Evolutionary conservation across 208 protist species (phyloP).

Genomic region (Vickermania spadyakhi): DNA sequence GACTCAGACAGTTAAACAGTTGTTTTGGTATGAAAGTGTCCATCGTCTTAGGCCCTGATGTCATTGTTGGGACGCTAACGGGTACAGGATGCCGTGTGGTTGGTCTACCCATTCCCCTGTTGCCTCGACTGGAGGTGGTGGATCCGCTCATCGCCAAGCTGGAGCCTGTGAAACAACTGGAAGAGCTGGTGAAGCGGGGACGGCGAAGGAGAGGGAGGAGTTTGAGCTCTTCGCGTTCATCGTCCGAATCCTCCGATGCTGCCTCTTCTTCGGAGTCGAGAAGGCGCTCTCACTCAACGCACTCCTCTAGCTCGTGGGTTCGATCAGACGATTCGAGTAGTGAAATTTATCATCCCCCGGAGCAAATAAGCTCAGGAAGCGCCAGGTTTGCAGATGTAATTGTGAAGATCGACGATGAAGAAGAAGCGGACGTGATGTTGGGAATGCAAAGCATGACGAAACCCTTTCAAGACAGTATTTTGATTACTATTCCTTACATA

Average conservation of each 20-base stretch:
- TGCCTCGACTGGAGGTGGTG: constrained; percentile 51
- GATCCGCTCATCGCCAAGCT: constrained; percentile 44
- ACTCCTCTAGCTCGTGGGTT: neutral
- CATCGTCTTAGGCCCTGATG: constrained; percentile 53
- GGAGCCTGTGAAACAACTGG: constrained; percentile 56
- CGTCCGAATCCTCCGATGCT: neutral
- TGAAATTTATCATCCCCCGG: constrained; percentile 19
- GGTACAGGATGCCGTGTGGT: constrained; percentile 72
- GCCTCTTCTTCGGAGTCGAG: neutral
- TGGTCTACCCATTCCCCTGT: constrained; percentile 50
- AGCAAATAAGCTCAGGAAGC: constrained; percentile 17
- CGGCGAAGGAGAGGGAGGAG: constrained; percentile 2
- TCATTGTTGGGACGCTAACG: constrained; percentile 68
- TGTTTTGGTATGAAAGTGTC: constrained; percentile 77
- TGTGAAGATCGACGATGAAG: constrained; percentile 82
- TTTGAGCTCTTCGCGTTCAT: neutral
- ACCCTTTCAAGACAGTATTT: constrained; percentile 52
- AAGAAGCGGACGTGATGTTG: constrained; percentile 83
- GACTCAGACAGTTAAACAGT: constrained; percentile 71
- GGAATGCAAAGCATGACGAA: constrained; percentile 43
- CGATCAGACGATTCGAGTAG: constrained; percentile 13
- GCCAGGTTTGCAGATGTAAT: constrained; percentile 43
- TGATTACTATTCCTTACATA: constrained; percentile 79
- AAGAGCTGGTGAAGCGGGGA: constrained; percentile 33
- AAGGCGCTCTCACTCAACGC: neutral